Percentiles rank a stretch among this genome's conserved stretches.
phyloP scores from a whole-genome alignment of 768 basidiomycete species.

The Russula ochroleuca region DNA sequence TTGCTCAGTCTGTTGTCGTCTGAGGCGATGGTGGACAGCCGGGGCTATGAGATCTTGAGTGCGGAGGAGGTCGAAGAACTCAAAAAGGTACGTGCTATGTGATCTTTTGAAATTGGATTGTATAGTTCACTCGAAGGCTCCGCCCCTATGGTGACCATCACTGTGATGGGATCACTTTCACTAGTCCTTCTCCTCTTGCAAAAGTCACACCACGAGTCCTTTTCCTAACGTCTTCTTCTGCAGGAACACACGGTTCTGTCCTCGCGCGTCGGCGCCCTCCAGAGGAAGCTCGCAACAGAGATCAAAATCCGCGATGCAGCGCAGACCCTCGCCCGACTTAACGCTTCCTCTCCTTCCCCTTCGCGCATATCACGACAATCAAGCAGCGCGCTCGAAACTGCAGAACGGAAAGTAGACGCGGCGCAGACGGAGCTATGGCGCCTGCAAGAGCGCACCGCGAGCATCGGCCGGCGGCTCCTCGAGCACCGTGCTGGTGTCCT shows the following conservation, averaged over 20 bases:
- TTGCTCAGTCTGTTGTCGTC: constrained; percentile 87
- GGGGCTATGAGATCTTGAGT: constrained; percentile 70
- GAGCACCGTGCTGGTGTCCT: constrained; percentile 84
- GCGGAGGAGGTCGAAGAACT: constrained; percentile 68
- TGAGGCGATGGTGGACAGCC: constrained; percentile 91
- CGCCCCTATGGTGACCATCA: not conserved
- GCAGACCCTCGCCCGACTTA: constrained; percentile 64
- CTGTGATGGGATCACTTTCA: not conserved
- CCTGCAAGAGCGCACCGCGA: constrained; percentile 58
- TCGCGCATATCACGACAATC: constrained; percentile 60
- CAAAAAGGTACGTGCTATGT: constrained; percentile 52
- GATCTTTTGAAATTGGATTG: not conserved
- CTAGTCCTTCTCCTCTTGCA: not conserved
- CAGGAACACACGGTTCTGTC: constrained; percentile 74
- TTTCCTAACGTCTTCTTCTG: constrained; percentile 25
- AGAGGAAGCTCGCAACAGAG: constrained; percentile 73
- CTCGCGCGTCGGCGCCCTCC: constrained; percentile 59
- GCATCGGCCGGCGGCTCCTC: constrained; percentile 59
- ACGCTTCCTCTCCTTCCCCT: constrained; percentile 40
- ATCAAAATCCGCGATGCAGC: constrained; percentile 88
- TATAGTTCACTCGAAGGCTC: not conserved
- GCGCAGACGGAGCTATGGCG: constrained; percentile 70
- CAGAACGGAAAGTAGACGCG: constrained; percentile 66
- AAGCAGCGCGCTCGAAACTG: constrained; percentile 63
- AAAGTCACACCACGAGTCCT: no score